phyloP scores from a whole-genome alignment of 192 early-diverging fungal genomes.

The Coemansia sp. region DNA sequence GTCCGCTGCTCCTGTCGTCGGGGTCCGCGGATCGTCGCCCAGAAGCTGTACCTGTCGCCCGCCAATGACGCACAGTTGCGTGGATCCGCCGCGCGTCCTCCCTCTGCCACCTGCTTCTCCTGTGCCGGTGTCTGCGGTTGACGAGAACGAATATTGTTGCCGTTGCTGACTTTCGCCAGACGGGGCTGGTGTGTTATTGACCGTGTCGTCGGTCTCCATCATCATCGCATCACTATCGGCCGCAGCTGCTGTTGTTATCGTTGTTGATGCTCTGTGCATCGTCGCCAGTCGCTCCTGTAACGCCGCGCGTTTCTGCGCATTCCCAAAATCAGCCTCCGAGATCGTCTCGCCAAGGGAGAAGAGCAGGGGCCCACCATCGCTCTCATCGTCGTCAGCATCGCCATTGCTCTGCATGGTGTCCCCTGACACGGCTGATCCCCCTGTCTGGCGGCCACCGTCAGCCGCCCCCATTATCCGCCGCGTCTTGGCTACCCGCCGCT shows the following conservation, averaged over 20 bases:
- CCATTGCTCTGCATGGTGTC: no score
- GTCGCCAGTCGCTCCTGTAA: slow-evolving; percentile 47
- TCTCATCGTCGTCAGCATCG: not conserved
- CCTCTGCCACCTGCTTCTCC: not conserved
- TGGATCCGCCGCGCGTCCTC: slow-evolving; percentile 5
- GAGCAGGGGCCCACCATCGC: slow-evolving; percentile 34
- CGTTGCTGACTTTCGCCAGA: no score
- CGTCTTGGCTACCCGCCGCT: slow-evolving; percentile 14
- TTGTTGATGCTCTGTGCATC: slow-evolving; percentile 11
- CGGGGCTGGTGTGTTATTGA: no score
- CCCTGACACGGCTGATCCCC: not conserved
- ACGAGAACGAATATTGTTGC: no score
- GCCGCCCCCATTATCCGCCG: not conserved
- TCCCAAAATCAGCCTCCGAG: slow-evolving; percentile 62
- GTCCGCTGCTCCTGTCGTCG: not conserved
- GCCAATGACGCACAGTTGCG: slow-evolving; percentile 28
- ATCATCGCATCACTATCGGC: not conserved
- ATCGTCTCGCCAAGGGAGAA: slow-evolving; percentile 72
- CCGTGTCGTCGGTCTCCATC: slow-evolving; percentile 9
- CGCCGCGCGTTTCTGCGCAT: slow-evolving; percentile 55
- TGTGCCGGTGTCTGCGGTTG: not conserved
- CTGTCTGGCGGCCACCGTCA: no score
- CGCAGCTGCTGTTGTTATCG: not conserved
- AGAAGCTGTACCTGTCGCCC: slow-evolving; percentile 17
- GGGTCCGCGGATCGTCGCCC: not conserved